Conservation (phyloP, 2,329 filamentous ascomycete species). For the Fusarium pseudocircinatum region DNA sequence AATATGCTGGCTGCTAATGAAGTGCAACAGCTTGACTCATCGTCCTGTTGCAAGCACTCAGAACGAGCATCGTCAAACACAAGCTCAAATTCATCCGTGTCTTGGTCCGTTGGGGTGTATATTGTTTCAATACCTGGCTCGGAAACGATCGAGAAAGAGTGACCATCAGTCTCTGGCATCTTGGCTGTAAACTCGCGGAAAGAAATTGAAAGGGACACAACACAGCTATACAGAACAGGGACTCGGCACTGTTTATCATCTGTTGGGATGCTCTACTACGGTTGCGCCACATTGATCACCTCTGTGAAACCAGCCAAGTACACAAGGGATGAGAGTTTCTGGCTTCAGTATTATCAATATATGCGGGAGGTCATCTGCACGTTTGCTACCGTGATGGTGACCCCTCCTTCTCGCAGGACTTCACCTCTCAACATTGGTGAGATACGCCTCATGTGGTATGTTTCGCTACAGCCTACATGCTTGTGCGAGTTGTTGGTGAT, state of each 20-base stretch:
- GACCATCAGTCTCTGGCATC: slow-evolving; percentile 40
- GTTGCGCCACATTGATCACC: slow-evolving; percentile 21
- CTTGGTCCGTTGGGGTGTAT: slow-evolving; percentile 42
- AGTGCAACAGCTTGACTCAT: slow-evolving; percentile 45
- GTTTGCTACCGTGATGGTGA: slow-evolving; percentile 18
- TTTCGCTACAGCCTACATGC: slow-evolving; percentile 20
- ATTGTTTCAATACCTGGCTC: slow-evolving; percentile 39
- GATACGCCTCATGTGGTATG: slow-evolving; percentile 13
- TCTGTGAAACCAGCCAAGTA: slow-evolving; percentile 33
- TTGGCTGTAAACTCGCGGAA: background rate
- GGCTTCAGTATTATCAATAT: slow-evolving; percentile 9
- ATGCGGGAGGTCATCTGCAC: slow-evolving; percentile 30
- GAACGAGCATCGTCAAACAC: slow-evolving; percentile 37
- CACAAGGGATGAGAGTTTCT: slow-evolving; percentile 12
- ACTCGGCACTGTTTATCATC: slow-evolving; percentile 31
- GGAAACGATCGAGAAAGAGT: slow-evolving; percentile 46
- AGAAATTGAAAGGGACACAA: background rate
- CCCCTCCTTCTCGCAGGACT: slow-evolving; percentile 16
- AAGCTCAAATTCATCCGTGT: slow-evolving; percentile 46
- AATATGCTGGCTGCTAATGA: slow-evolving; percentile 49
- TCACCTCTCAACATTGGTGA: slow-evolving; percentile 1
- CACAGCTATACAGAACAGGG: slow-evolving; percentile 2
- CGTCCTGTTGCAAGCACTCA: slow-evolving; percentile 36
- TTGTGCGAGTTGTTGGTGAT: slow-evolving; percentile 37
- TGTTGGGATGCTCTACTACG: slow-evolving; percentile 10